Conservation (phyloP, 805 yeast species). For the Phaffomyces opuntiae region DNA sequence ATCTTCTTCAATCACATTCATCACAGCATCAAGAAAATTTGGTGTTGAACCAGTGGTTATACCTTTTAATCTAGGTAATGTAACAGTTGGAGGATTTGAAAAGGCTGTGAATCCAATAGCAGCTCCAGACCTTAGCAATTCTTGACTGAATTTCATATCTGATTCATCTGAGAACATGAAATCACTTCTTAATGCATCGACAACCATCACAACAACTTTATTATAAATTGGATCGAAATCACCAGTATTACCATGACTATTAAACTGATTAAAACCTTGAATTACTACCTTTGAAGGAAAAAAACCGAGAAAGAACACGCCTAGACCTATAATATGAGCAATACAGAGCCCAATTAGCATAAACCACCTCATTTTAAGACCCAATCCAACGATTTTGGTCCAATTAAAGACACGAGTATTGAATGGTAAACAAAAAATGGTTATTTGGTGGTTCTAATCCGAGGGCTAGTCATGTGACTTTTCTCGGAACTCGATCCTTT, state of each 20-base stretch:
- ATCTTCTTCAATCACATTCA: slow-evolving; percentile 90
- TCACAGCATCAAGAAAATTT: slow-evolving; percentile 85
- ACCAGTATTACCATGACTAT: slow-evolving; percentile 14
- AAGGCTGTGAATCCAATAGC: slow-evolving; percentile 89
- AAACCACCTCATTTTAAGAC: slow-evolving; percentile 4
- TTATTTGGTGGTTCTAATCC: too few species aligned
- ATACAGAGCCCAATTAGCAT: slow-evolving; percentile 1
- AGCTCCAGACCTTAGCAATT: slow-evolving; percentile 51
- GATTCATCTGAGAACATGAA: slow-evolving; percentile 67
- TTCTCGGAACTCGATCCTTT: too few species aligned
- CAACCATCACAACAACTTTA: slow-evolving; percentile 71
- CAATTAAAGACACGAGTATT: too few species aligned
- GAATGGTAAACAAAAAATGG: too few species aligned
- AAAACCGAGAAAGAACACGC: slow-evolving; percentile 72
- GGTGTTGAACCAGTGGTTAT: slow-evolving; percentile 94
- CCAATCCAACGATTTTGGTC: too few species aligned
- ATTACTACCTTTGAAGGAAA: slow-evolving; percentile 84
- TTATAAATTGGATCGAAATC: slow-evolving; percentile 45
- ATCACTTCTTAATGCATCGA: slow-evolving; percentile 91
- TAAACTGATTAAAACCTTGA: slow-evolving; percentile 44
- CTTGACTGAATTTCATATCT: slow-evolving; percentile 60
- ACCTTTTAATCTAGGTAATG: slow-evolving; percentile 89
- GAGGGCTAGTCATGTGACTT: too few species aligned
- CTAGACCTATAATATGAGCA: slow-evolving; percentile 45
- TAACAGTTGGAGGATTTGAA: slow-evolving; percentile 95